Base-by-base conservation (phyloP, 2,329 filamentous ascomycete genomes). In the Alternaria postmessia region DNA sequence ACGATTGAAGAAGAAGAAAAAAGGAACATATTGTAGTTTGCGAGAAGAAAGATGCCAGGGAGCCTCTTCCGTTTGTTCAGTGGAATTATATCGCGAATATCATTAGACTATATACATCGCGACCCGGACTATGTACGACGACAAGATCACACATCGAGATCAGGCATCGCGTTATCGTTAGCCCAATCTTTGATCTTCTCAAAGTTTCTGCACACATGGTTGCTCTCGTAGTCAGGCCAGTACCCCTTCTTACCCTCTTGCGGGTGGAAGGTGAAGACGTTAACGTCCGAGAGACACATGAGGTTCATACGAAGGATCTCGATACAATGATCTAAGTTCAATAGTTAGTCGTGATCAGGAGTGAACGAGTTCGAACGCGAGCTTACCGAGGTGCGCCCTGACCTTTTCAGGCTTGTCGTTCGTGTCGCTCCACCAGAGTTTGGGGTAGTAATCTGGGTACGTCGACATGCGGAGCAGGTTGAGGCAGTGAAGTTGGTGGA, bases 401-500 rank as follows among this genome's bases (percentile, higher is more conserved):
- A 74, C 70, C 8, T 65, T 64, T 28, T 70, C 67, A 81, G 72
- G 36, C 49, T 69, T 65, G 38, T 75, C 69, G 32, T 65, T 72
- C 3, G 66, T 71, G 30, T 75, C 68, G 51, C 63, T 68, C 70
- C 69, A 68, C 55, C 61, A 64, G 28, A 76, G 54, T 49, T 69
- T 70, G 28, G 67, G 54, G 60, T 76, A 76, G 53, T 77, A 68
- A 5, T 76, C 73, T 7, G 69, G 73, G 51, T 78, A 76, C 12
- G 73, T 76, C 16, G 68, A 46, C 72, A 76, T 75, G 43, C 76
- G 70, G 18, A 78, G 60, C 7, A 77, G 49, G 22, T 78, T 78
- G n/a, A 78, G 58, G 61, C 76, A 78, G 59, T 76, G 74, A 20
- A 78, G 66, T 54, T 78, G 84, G 72, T 87, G 85, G 74, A 87